A percentile compares a stretch with the other conserved stretches of the same genome.
Evolutionary conservation across 228 moss, liverwort and hornwort genomes (phyloP).

Genomic region (Sphagnum magellanicum): DNA sequence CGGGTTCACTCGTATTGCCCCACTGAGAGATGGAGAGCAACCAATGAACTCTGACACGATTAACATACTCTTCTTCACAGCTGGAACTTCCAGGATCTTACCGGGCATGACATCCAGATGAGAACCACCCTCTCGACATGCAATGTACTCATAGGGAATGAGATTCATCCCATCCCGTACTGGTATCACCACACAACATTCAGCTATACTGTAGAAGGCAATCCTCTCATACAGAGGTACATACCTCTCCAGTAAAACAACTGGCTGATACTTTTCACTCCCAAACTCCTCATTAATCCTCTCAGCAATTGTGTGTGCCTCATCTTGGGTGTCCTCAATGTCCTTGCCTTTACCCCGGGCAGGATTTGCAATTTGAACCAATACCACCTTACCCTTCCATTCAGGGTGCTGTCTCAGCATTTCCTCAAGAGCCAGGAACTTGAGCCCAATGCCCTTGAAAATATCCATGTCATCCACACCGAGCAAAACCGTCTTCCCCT

Average conservation of each 20-base stretch:
- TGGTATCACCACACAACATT: slow-evolving; percentile 47
- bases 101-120: slow-evolving; percentile 3
- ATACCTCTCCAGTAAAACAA: slow-evolving; percentile 31
- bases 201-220: slow-evolving; percentile 38
- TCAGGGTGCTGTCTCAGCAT: slow-evolving; percentile 31
- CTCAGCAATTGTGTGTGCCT: slow-evolving; percentile 29
- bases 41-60: slow-evolving; percentile 52
- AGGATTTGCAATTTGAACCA: slow-evolving; percentile 47
- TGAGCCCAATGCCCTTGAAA: slow-evolving; percentile 40
- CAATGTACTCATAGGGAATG: slow-evolving; percentile 45
- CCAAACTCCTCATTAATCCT: slow-evolving; percentile 38
- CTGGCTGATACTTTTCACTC: slow-evolving; percentile 28
- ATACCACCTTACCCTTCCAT: slow-evolving; percentile 31
- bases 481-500: slow-evolving; percentile 37
- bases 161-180: slow-evolving; percentile 59
- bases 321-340: slow-evolving; percentile 27
- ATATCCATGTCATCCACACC: slow-evolving; percentile 56
- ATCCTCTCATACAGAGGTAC: slow-evolving; percentile 32
- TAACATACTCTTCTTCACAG: slow-evolving; percentile 42
- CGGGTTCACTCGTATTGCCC: slow-evolving; percentile 48
- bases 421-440: slow-evolving; percentile 40
- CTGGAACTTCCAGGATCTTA: not conserved
- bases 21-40: slow-evolving; percentile 45
- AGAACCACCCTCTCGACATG: slow-evolving; percentile 32
- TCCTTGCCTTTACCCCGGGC: slow-evolving; percentile 43